phyloP scores from a whole-genome alignment of 2,329 filamentous ascomycete genomes.

The Macroventuria anomochaeta region DNA sequence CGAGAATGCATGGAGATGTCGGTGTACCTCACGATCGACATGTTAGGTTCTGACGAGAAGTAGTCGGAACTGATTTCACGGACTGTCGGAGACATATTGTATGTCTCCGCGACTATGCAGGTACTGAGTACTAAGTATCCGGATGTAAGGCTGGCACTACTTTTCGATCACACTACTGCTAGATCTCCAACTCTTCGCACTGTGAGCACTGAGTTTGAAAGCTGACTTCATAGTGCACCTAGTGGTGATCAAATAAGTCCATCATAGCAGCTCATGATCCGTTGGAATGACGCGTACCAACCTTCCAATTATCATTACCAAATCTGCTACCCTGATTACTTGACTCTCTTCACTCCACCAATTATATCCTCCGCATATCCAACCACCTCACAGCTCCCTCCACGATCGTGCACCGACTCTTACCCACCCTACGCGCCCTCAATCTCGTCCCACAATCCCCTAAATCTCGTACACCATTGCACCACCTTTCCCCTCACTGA shows the following conservation, averaged over 20 bases:
- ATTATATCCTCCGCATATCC: not conserved
- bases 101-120: conserved; percentile 8
- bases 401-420: not conserved
- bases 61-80: not conserved
- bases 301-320: no score
- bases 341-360: not conserved
- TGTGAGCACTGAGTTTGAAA: no score
- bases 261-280: no score
- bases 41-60: not conserved
- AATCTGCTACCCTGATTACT: no score
- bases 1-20: not conserved
- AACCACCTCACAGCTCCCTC: not conserved
- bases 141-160: not conserved
- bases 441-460: conserved; percentile 18
- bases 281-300: no score
- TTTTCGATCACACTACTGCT: not conserved
- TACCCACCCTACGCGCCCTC: not conserved
- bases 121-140: not conserved
- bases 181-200: not conserved
- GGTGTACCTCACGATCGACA: not conserved
- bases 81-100: conserved; percentile 3
- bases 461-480: conserved; percentile 6
- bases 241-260: no score
- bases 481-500: conserved; percentile 2
- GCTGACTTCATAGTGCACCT: no score